A percentile compares a stretch with the other conserved stretches of the same genome.
Conservation (phyloP, 768 basidiomycete species). For the Psilocybe tampanensis region DNA sequence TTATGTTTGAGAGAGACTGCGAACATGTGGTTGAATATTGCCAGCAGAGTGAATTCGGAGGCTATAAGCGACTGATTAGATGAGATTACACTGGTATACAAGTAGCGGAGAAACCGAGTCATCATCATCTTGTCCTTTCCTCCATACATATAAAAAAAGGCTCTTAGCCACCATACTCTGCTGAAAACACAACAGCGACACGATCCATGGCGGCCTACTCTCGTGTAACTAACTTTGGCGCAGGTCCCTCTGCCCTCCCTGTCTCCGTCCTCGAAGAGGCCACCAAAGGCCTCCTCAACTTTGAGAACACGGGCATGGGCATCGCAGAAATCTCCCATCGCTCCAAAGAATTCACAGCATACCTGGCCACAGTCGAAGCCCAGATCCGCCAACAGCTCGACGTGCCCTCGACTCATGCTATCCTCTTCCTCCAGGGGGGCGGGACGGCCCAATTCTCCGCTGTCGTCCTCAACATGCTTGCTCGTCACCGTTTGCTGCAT, state of each 20-base stretch:
- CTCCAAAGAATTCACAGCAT: conserved; percentile 82
- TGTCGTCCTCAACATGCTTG: conserved; percentile 88
- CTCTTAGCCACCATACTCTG: neutral
- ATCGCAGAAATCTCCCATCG: conserved; percentile 97
- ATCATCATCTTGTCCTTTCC: neutral
- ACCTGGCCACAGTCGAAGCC: conserved; percentile 61
- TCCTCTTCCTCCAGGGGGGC: conserved; percentile 95
- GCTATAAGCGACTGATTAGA: conserved; percentile 11
- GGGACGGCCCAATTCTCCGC: conserved; percentile 92
- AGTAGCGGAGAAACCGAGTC: too few relatives aligned
- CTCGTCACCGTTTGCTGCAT: conserved; percentile 77
- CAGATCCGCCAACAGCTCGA: conserved; percentile 76
- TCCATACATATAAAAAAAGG: neutral
- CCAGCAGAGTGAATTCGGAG: neutral
- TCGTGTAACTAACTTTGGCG: conserved; percentile 87
- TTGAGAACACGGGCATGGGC: conserved; percentile 88
- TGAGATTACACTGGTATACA: too few relatives aligned
- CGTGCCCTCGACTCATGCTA: conserved; percentile 80
- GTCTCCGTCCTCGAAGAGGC: conserved; percentile 85
- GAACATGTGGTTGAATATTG: neutral
- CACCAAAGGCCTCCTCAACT: conserved; percentile 85
- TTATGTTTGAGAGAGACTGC: too few relatives aligned
- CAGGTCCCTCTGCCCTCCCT: conserved; percentile 93
- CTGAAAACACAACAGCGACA: neutral
- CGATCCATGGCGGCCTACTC: conserved; percentile 13